A percentile compares a stretch with the other conserved stretches of the same genome.
phyloP scores from a whole-genome alignment of 2,329 filamentous ascomycete genomes.

The Aspergillus aculeatus region DNA sequence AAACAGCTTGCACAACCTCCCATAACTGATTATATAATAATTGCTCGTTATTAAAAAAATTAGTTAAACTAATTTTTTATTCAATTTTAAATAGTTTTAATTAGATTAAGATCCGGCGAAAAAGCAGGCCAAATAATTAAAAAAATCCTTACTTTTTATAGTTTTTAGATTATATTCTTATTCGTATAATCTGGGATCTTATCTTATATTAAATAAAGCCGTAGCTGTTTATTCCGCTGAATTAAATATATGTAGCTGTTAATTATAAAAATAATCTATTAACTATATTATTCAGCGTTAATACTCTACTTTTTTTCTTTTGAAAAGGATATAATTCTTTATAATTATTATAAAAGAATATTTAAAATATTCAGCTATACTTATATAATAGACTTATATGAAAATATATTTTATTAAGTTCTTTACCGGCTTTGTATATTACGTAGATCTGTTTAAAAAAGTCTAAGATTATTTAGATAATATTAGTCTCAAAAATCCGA shows the following conservation, averaged over 20 bases:
- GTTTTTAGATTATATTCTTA: not conserved
- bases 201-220: too few relatives aligned
- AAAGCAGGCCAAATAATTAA: not conserved
- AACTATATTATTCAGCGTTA: not conserved
- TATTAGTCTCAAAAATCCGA: slow-evolving; percentile 9
- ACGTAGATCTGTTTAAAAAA: slow-evolving; percentile 12
- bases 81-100: not conserved
- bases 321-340: not conserved
- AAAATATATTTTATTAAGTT: slow-evolving; percentile 11
- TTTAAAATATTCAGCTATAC: slow-evolving; percentile 8
- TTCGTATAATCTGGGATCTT: not conserved
- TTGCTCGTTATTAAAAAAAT: not conserved
- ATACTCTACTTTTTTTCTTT: not conserved
- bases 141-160: not conserved
- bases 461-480: slow-evolving; percentile 15
- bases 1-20: not conserved
- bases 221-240: not conserved
- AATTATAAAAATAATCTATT: not conserved
- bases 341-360: not conserved
- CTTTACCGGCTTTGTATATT: slow-evolving; percentile 11
- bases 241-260: not conserved
- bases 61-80: not conserved
- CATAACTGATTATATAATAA: not conserved
- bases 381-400: slow-evolving; percentile 1
- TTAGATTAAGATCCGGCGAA: not conserved